Evolutionary conservation across 1,284 basidiomycete genomes (phyloP), one percentile per base, ranked within the genome.

Genomic region (Cutaneotrichosporon sp.): DNA sequence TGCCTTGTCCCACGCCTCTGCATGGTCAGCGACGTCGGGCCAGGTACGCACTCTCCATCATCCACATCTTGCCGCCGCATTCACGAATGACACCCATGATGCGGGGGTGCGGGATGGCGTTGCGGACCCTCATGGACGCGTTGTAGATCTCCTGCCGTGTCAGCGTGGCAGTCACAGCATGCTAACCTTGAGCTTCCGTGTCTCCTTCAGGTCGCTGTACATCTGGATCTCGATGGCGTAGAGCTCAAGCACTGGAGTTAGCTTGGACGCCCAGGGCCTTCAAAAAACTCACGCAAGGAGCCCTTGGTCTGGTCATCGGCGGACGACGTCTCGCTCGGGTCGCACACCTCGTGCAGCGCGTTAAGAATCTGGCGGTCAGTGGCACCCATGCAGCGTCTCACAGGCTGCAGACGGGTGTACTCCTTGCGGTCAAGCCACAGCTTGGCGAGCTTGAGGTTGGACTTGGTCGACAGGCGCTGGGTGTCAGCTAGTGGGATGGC

Each of bases 11-110:
- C 95, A 99, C 81, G 97, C 90, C 67, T 91, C 91, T 93, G 71
- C 5, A 57, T 1, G 20, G 62, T 69, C 54, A 66, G 63, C 34
- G 2, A 2, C 1, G 45, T 33, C 2, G 3, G 1, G 14, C 11
- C 16, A 14, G 43, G 9, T 9, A 83, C 89, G 71, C 77, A 90
- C 95, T 91, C 83, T 99, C 97, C 61, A 92, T 92, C 97, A 99
- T 99, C 92, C 97, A 97, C 97, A 99, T 99, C 82, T 99, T 99
- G 9, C 97, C 97, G 14, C 97, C 97, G 69, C 95, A 98, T 79
- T 99, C 97, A 73, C 95, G 92, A 80, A 99, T 99, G 58, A 98
- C 91, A 56, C 95, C 97, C 90, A 98, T 94, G 73, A 99, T 98
- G 29, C 94, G 87, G 9, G 97, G 97, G 81, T 99, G 97, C 11